phyloP scores from a whole-genome alignment of 352 stramenopile genomes.

The Globisporangium cystogenes region DNA sequence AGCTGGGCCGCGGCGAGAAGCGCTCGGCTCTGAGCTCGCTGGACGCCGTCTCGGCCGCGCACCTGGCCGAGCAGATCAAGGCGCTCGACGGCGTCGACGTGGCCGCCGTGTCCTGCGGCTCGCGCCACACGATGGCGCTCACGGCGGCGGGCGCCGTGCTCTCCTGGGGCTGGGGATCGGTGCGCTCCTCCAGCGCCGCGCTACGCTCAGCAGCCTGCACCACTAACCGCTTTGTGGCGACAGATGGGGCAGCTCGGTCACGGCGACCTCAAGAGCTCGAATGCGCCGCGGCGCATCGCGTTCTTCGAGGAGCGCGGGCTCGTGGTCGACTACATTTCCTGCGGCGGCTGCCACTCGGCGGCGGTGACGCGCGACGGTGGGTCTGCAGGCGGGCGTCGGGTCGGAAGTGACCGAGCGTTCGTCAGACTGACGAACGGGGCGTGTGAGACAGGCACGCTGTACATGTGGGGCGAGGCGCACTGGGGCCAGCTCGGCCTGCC shows the following conservation, averaged over 20 bases:
- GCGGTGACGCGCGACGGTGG: conserved; percentile 65
- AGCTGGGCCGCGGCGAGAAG: conserved; percentile 67
- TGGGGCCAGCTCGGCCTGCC: conserved; percentile 75
- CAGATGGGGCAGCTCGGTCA: conserved; percentile 81
- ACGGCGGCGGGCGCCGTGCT: conserved; percentile 54
- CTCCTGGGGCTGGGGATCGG: conserved; percentile 76
- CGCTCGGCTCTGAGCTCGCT: conserved; percentile 44
- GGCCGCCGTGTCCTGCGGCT: conserved; percentile 69
- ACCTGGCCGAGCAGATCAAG: conserved; percentile 61
- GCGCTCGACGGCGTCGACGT: conserved; percentile 45
- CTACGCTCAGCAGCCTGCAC: too few relatives aligned
- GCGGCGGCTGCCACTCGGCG: conserved; percentile 74
- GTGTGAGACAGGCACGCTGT: conserved; percentile 35
- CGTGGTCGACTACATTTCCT: conserved; percentile 71
- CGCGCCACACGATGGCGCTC: conserved; percentile 78
- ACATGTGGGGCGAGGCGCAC: conserved; percentile 82
- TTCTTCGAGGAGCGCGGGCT: conserved; percentile 54
- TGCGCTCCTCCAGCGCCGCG: too few relatives aligned
- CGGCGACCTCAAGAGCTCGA: conserved; percentile 70
- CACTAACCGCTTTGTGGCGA: background rate
- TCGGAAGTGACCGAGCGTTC: background rate
- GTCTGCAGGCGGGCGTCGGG: background rate
- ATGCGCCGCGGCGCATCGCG: conserved; percentile 42
- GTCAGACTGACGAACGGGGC: background rate
- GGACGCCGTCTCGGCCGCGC: conserved; percentile 70